These are phyloP conservation scores for Aspergillus thermomutatus DNA, from an alignment of 2,329 filamentous ascomycete species.

Conservation along the genomic window DNA sequence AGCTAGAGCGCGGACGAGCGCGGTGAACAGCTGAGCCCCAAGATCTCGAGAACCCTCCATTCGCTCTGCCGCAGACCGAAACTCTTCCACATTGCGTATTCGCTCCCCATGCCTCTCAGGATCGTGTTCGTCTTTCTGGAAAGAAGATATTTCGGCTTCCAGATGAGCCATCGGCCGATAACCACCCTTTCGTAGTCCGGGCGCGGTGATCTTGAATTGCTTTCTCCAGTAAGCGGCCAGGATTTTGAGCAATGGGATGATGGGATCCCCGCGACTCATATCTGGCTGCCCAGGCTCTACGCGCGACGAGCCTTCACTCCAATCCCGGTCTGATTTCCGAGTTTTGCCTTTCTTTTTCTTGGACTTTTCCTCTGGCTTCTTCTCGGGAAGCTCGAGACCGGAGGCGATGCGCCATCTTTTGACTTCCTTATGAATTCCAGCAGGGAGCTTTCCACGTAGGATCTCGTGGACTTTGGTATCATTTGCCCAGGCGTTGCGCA, in stretches of 20 bases:
- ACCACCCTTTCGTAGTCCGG: conserved; percentile 81
- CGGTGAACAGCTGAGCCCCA: conserved; percentile 85
- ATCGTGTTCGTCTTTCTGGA: conserved; percentile 61
- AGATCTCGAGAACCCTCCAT: conserved; percentile 83
- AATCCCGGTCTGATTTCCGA: conserved; percentile 56
- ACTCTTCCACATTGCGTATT: conserved; percentile 63
- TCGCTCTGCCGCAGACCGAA: conserved; percentile 64
- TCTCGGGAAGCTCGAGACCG: conserved; percentile 52
- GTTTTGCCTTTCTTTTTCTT: conserved; percentile 41
- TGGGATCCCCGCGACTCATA: conserved; percentile 77
- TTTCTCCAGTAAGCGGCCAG: conserved; percentile 88
- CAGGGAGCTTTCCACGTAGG: conserved; percentile 69
- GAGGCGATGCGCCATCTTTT: conserved; percentile 70
- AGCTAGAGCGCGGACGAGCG: conserved; percentile 73
- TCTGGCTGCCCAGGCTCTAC: conserved; percentile 70
- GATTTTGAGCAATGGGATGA: conserved; percentile 70
- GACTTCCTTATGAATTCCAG: conserved; percentile 67
- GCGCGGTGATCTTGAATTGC: conserved; percentile 71
- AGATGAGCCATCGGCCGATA: conserved; percentile 77
- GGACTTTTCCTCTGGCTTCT: conserved; percentile 39
- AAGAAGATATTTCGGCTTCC: conserved; percentile 69
- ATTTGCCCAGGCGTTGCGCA: conserved; percentile 80
- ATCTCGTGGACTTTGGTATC: conserved; percentile 72
- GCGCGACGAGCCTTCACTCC: conserved; percentile 66
- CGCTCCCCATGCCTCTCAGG: conserved; percentile 70